A percentile compares a stretch with the other conserved stretches of the same genome.
phyloP scores from a whole-genome alignment of 495 filamentous ascomycete species.

The Aspergillus biplanus region DNA sequence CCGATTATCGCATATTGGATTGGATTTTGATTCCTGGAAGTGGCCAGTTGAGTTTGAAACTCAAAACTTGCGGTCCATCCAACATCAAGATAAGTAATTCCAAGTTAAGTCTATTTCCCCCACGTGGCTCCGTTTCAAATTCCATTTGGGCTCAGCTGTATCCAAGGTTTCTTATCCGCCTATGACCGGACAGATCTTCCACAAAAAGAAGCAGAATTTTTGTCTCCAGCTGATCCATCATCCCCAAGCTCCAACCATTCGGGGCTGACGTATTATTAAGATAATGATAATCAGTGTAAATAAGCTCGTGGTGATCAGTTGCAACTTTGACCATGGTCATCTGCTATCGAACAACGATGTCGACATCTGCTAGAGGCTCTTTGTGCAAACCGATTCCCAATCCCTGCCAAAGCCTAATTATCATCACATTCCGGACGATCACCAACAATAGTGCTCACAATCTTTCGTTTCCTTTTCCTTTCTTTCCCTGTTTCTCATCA shows the following conservation, averaged over 20 bases:
- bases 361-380: neutral
- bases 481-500: too few species aligned
- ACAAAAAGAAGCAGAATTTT: neutral
- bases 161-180: neutral
- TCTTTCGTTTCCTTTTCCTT: too few species aligned
- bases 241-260: neutral
- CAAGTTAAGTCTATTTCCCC: constrained; percentile 4
- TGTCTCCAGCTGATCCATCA: neutral
- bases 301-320: constrained; percentile 13
- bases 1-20: too few species aligned
- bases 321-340: constrained; percentile 7
- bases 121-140: constrained; percentile 20
- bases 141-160: neutral
- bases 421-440: neutral
- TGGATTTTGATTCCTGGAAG: neutral
- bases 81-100: neutral
- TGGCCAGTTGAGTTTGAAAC: constrained; percentile 1
- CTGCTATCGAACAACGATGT: neutral
- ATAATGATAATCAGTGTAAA: constrained; percentile 9
- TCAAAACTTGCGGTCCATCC: neutral
- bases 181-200: neutral
- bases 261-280: neutral
- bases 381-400: neutral
- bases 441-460: neutral
- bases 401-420: neutral